Evolutionary conservation across 176 grass and related monocot genomes (phyloP), one percentile per base, ranked within the genome.

Genomic region (Oropetium thomaeum): DNA sequence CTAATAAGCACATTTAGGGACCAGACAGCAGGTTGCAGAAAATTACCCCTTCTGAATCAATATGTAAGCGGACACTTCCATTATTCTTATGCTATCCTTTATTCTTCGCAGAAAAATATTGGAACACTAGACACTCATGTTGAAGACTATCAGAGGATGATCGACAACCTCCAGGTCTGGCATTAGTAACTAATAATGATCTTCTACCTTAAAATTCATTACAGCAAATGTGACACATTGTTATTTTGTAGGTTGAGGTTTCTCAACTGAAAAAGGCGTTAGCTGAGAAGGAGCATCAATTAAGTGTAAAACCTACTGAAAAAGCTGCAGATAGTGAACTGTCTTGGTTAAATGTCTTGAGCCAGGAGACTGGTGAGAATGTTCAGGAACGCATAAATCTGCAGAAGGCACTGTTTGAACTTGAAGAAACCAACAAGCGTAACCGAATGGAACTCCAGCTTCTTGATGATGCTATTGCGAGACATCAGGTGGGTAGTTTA

Each of bases 361-460:
- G 96, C 65, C 86, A 76, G 53, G 96, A 95, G 86, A 99, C 92
- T 48, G 87, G 89, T 55, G 96, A 95, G 79, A 99, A 95, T 80
- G 96, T 99, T 57, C 96, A 99, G 65, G 96, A 99, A 83, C 87
- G 92, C 53, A 99, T 99, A 86, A 99, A 99, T 73, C 87, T 99
- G 58, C 96, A 99, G 73, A 99, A 92, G 69, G 96, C 96, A n/a
- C 69, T 99, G 52, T 99, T 99, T 88, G 96, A 99, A 67, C 75
- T 99, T 2, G 92, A 99, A 82, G 96, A 99, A 86, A 99, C 89
- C 41, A 99, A 99, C 74, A 92, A 92, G 73, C 91, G 25, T 47
- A 99, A 99, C 35, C 89, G 89, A 37, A 84, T 86, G 76, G 96
- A 99, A 77, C 87, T 99, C 55, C 91, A 92, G 78, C 87, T 86